Evolutionary conservation across 2,329 filamentous ascomycete species (phyloP), one percentile per base, ranked within the genome.

Genomic region (Penicillium sp.): DNA sequence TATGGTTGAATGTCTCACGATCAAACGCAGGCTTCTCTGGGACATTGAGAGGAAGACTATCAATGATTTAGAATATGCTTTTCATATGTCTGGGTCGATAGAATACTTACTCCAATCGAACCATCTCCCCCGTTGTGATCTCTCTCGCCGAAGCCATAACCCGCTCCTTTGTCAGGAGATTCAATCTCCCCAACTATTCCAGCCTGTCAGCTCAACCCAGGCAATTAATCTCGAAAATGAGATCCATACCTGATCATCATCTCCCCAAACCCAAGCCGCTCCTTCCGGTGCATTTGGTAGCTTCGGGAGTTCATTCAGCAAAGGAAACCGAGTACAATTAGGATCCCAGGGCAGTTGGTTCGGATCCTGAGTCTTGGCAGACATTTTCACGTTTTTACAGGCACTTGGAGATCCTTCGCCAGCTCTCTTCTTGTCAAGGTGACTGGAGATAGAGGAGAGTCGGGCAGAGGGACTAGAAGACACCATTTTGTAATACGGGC

Each of bases 221-320:
- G 3, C n/a, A 39, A 11, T 39, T 9, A 19, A 37, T 10, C 43
- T 27, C 13, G 44, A 44, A 3, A 4, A 13, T 24, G 41, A 35
- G 24, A 4, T 24, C n/a, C 29, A n/a, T 61, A 83, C 77, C 61
- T 77, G 73, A 62, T 85, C 83, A 65, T 84, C 75, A 41, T 81
- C 74, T 13, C 84, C 84, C 84, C 84, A 86, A 26, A 85, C 80
- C 84, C 84, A 86, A 19, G 83, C 83, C 19, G 84, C 82, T 27
- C 77, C 81, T 19, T 80, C 73, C 0, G 83, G 84, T 2, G 82
- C 82, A 33, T 79, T 80, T 1, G 78, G 71, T 37, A 85, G 76
- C 21, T 70, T 63, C 21, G 82, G 82, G 4, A 86, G 73, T 50
- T 86, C 79, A 52, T 80, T 79, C 14, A 82, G 74, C 1, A 77